Evolutionary conservation across 352 stramenopile genomes (phyloP), one percentile per base, ranked within the genome.

Genomic region (Pythium coloratum): DNA sequence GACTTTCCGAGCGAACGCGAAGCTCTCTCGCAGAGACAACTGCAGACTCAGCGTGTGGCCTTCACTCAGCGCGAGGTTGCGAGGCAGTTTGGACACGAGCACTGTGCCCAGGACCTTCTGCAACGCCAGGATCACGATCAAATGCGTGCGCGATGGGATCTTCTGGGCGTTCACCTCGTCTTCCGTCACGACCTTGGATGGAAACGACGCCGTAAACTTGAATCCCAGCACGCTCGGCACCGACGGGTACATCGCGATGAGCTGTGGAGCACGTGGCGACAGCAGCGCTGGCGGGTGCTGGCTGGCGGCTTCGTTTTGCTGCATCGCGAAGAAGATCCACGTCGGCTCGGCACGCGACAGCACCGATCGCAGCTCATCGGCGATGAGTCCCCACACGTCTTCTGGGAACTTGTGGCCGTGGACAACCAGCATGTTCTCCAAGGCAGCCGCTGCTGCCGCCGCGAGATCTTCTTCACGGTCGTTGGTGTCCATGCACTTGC

Each of bases 371-470:
- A 95, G 62, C 61, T 95, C 86, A 60, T 95, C 86, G 0, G 81
- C 69, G 46, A 95, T 93, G 28, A 95, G 67, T 0, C 86, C 86
- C 84, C 86, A 95, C 8, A 92, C 86, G 26, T 89, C 80, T 46
- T 90, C 80, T 0, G 82, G 76, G 70, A 95, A 92, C 66, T 93
- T 93, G 72, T 89, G 81, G 8, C 84, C 86, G 42, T 95, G 80
- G 20, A 72, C 78, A 1, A 91, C 79, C 13, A 95, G 72, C 77
- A 92, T 84, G 6, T 76, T 69, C 61, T 93, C 84, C 4, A 95
- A 66, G 6, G 86, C 75, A 50, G 67, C 61, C 0, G 86, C 84
- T 13, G 86, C 78, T 2, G 84, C 80, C 0, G 77, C 70, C 24
- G 86, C 84, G n/a, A 93, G 72, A 24, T 91, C 81, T 60, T 89